Evolutionary conservation across 306 rosid species (phyloP).

Genomic region (Alnus glutinosa): DNA sequence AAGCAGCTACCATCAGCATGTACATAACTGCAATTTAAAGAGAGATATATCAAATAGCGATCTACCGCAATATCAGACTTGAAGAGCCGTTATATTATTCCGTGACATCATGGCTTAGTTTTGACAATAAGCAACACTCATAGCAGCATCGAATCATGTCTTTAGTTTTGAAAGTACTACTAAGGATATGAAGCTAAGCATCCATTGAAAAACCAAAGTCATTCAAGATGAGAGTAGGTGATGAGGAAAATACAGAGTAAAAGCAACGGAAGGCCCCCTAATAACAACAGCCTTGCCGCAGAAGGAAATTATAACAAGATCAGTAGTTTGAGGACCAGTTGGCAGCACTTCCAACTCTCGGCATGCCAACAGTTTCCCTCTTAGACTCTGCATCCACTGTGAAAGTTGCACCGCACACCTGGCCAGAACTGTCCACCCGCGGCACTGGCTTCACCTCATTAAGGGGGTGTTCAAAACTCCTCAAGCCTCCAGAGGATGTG

Average conservation of each 20-base stretch:
- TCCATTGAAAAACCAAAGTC: slow-evolving; percentile 26
- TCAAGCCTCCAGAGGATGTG: slow-evolving; percentile 83
- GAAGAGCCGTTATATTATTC: slow-evolving; percentile 41
- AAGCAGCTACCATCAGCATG: neutral
- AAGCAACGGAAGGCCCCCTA: slow-evolving; percentile 17
- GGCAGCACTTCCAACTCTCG: slow-evolving; percentile 98
- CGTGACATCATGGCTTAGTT: slow-evolving; percentile 31
- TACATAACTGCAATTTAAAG: neutral
- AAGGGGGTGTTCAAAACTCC: slow-evolving; percentile 90
- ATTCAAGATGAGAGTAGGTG: slow-evolving; percentile 29
- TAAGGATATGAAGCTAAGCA: slow-evolving; percentile 27
- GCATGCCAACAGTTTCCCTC: slow-evolving; percentile 83
- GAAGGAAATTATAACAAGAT: slow-evolving; percentile 31
- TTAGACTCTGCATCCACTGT: slow-evolving; percentile 69
- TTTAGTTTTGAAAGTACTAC: slow-evolving; percentile 14
- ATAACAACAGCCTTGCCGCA: slow-evolving; percentile 32
- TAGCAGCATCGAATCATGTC: slow-evolving; percentile 29
- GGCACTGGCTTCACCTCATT: slow-evolving; percentile 92
- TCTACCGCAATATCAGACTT: slow-evolving; percentile 10
- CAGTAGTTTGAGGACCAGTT: slow-evolving; percentile 83
- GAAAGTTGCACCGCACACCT: slow-evolving; percentile 84
- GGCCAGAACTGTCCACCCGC: slow-evolving; percentile 89
- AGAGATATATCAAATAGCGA: neutral
- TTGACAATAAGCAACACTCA: slow-evolving; percentile 33
- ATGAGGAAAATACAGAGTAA: slow-evolving; percentile 16